phyloP scores from a whole-genome alignment of 176 grass and related monocot genomes.

The Lolium multiflorum region DNA sequence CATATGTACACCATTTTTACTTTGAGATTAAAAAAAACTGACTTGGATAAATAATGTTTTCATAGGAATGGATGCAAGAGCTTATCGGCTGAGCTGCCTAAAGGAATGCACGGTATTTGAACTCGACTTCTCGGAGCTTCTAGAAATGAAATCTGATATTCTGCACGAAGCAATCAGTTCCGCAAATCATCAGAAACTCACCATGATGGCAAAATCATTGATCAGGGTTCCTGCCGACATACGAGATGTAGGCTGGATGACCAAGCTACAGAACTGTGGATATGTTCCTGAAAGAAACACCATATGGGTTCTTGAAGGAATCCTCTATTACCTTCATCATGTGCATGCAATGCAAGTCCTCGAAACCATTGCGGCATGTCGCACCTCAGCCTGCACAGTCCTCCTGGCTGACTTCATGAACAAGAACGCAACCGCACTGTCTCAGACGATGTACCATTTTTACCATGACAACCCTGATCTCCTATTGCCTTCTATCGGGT shows the following conservation, averaged over 20 bases:
- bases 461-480: slow-evolving; percentile 90
- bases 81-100: slow-evolving; percentile 78
- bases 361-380: slow-evolving; percentile 57
- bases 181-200: slow-evolving; percentile 50
- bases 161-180: slow-evolving; percentile 67
- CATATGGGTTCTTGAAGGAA: slow-evolving; percentile 95
- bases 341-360: slow-evolving; percentile 83
- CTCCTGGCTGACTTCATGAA: slow-evolving; percentile 96
- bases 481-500: slow-evolving; percentile 77
- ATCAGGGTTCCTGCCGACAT: slow-evolving; percentile 72
- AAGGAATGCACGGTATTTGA: slow-evolving; percentile 83
- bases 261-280: slow-evolving; percentile 70
- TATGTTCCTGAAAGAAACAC: slow-evolving; percentile 78
- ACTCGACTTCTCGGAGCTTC: slow-evolving; percentile 84
- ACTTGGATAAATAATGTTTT: slow-evolving; percentile 8
- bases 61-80: slow-evolving; percentile 94
- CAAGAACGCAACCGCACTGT: slow-evolving; percentile 68
- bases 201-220: slow-evolving; percentile 60
- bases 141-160: slow-evolving; percentile 75
- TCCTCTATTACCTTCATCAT: slow-evolving; percentile 85
- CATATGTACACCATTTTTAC: neutral
- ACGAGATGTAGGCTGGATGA: slow-evolving; percentile 70
- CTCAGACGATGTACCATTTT: slow-evolving; percentile 79
- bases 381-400: slow-evolving; percentile 38
- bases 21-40: neutral